These are phyloP conservation scores for Emericellopsis terricola DNA, from an alignment of 495 filamentous ascomycete genomes.

Conservation along the genomic window DNA sequence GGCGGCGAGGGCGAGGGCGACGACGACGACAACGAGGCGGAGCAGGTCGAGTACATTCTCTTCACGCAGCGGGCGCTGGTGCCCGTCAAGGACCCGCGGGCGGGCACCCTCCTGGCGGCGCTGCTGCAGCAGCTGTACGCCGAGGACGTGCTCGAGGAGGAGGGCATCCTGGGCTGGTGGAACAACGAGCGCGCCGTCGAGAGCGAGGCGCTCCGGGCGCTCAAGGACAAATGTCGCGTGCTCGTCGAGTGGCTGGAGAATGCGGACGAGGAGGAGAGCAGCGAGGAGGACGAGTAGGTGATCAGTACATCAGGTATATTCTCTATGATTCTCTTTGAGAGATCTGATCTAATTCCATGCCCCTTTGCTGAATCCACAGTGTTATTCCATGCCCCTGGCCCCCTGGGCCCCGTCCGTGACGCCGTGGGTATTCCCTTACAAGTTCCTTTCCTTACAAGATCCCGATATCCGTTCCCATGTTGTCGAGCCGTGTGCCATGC, in stretches of 20 bases:
- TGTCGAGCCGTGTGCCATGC: too few species aligned
- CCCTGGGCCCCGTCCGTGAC: too few species aligned
- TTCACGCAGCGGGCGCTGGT: slow-evolving; percentile 64
- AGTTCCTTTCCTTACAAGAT: too few species aligned
- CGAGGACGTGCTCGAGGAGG: slow-evolving; percentile 73
- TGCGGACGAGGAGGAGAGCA: slow-evolving; percentile 61
- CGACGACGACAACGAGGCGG: slow-evolving; percentile 25
- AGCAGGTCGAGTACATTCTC: slow-evolving; percentile 70
- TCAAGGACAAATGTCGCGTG: slow-evolving; percentile 53
- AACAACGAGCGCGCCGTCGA: slow-evolving; percentile 42
- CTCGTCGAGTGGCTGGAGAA: slow-evolving; percentile 78
- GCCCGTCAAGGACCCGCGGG: slow-evolving; percentile 24
- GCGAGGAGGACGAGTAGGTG: slow-evolving; percentile 60
- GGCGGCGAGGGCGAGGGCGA: too few species aligned
- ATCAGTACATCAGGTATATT: too few species aligned
- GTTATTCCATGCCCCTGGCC: too few species aligned
- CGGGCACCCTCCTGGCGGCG: slow-evolving; percentile 51
- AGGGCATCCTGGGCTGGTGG: slow-evolving; percentile 84
- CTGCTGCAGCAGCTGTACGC: slow-evolving; percentile 67
- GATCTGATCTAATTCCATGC: too few species aligned
- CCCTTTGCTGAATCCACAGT: too few species aligned
- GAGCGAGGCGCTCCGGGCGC: slow-evolving; percentile 44
- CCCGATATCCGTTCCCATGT: too few species aligned
- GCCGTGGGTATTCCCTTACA: too few species aligned
- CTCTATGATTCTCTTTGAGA: too few species aligned